A percentile compares a stretch with the other conserved stretches of the same genome.
Evolutionary conservation across 2,329 filamentous ascomycete species (phyloP).

Genomic region (Penicillium hordei): DNA sequence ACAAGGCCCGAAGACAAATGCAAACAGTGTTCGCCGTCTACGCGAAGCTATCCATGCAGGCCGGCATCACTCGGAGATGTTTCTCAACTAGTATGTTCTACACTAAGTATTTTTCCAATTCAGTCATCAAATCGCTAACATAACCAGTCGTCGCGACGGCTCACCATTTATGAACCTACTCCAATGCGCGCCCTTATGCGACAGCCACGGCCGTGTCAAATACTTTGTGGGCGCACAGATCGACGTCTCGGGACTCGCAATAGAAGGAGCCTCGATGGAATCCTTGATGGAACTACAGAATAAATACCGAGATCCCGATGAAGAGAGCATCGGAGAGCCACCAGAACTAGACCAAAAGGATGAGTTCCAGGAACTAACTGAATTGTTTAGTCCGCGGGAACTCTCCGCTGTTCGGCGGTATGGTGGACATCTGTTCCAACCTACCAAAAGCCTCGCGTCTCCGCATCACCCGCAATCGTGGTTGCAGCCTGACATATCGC

Average conservation of each 20-base stretch:
- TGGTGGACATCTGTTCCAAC: conserved; percentile 55
- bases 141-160: conserved; percentile 64
- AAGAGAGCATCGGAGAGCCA: conserved; percentile 29
- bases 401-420: conserved; percentile 62
- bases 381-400: conserved; percentile 69
- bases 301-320: conserved; percentile 29
- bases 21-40: conserved; percentile 61
- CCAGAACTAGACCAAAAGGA: conserved; percentile 48
- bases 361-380: conserved; percentile 64
- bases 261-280: conserved; percentile 65
- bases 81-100: conserved; percentile 68
- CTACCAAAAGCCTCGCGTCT: conserved; percentile 6
- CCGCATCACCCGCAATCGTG: conserved; percentile 16
- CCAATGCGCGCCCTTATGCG: conserved; percentile 70
- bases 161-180: conserved; percentile 75
- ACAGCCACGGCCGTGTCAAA: conserved; percentile 64
- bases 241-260: conserved; percentile 67
- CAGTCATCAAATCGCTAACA: not conserved
- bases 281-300: conserved; percentile 55
- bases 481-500: conserved; percentile 15
- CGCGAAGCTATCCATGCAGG: conserved; percentile 61
- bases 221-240: conserved; percentile 74
- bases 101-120: no score
- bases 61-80: conserved; percentile 70
- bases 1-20: conserved; percentile 70